Percentiles rank a stretch among this genome's conserved stretches.
These are phyloP conservation scores for Oidiodendron maius DNA, from an alignment of 495 filamentous ascomycete species.

Conservation along the genomic window DNA sequence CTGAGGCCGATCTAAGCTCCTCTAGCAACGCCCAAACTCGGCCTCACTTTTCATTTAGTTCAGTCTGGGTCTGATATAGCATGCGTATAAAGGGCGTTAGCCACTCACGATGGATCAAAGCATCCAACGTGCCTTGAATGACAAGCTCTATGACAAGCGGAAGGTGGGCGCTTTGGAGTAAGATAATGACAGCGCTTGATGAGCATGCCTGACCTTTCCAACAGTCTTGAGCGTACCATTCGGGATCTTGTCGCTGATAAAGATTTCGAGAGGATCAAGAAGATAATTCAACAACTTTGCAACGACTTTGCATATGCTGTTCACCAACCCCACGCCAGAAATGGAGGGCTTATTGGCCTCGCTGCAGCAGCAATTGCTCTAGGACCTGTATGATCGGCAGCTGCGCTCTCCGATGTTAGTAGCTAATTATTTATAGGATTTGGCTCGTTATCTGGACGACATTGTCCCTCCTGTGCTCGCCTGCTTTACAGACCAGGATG, in stretches of 20 bases:
- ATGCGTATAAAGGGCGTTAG: conserved; percentile 8
- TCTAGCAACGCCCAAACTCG: too few species aligned
- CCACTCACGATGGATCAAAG: conserved; percentile 68
- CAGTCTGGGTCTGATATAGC: too few species aligned
- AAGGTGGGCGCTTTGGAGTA: conserved; percentile 97
- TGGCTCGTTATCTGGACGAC: conserved; percentile 82
- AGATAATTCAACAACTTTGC: conserved; percentile 91
- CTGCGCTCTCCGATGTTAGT: neutral
- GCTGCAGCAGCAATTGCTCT: conserved; percentile 95
- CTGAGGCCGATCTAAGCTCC: too few species aligned
- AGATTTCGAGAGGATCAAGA: conserved; percentile 71
- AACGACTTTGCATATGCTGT: conserved; percentile 97
- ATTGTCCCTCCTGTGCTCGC: conserved; percentile 98
- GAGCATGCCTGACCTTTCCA: too few species aligned
- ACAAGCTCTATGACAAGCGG: conserved; percentile 97
- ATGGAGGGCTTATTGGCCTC: conserved; percentile 93
- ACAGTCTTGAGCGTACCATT: conserved; percentile 83
- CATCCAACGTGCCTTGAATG: conserved; percentile 86
- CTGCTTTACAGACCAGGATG: conserved; percentile 98
- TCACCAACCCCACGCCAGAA: conserved; percentile 93
- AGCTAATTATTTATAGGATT: conserved; percentile 49
- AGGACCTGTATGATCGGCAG: conserved; percentile 64
- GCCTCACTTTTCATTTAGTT: too few species aligned
- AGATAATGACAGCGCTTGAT: conserved; percentile 31
- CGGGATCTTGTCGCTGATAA: conserved; percentile 72